Percentiles rank a stretch among this genome's conserved stretches.
Evolutionary conservation across 148 eudicot genomes (phyloP).

Genomic region (Vaccinium darrowii): DNA sequence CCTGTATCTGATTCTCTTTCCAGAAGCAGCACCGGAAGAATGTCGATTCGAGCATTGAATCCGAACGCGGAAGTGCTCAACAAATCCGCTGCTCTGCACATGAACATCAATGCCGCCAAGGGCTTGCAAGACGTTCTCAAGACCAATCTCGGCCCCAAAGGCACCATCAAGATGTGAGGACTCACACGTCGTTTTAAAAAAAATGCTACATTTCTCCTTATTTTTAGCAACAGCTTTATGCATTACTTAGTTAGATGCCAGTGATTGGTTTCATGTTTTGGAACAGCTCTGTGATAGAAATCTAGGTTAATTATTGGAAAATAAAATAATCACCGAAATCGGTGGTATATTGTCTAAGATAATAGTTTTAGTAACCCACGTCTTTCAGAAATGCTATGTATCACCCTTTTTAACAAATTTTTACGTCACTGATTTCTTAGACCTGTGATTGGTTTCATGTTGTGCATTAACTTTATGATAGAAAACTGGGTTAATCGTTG

Average conservation of each 20-base stretch:
- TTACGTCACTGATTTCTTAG: no score
- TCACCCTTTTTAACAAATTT: no score
- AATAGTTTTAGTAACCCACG: no score
- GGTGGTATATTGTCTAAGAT: not conserved
- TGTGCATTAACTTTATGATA: not conserved
- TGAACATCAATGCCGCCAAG: conserved; percentile 95
- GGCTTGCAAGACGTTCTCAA: conserved; percentile 92
- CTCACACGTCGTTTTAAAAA: not conserved
- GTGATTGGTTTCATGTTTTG: not conserved
- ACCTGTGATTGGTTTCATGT: not conserved
- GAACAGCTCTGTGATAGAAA: not conserved
- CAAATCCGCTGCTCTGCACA: conserved; percentile 93
- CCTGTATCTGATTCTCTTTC: not conserved
- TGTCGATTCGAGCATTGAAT: conserved; percentile 75
- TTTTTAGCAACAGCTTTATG: not conserved
- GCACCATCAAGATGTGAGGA: conserved; percentile 84
- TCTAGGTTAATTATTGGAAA: not conserved
- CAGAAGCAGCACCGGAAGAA: conserved; percentile 34
- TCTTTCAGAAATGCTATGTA: no score
- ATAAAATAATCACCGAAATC: not conserved
- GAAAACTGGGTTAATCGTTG: not conserved
- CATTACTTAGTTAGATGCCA: not conserved
- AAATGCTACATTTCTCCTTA: not conserved
- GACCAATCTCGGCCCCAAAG: conserved; percentile 95
- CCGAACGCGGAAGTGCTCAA: conserved; percentile 96